Evolutionary conservation across 148 eudicot genomes (phyloP), one percentile per base, ranked within the genome.

Genomic region (Heliamphora exappendiculata): DNA sequence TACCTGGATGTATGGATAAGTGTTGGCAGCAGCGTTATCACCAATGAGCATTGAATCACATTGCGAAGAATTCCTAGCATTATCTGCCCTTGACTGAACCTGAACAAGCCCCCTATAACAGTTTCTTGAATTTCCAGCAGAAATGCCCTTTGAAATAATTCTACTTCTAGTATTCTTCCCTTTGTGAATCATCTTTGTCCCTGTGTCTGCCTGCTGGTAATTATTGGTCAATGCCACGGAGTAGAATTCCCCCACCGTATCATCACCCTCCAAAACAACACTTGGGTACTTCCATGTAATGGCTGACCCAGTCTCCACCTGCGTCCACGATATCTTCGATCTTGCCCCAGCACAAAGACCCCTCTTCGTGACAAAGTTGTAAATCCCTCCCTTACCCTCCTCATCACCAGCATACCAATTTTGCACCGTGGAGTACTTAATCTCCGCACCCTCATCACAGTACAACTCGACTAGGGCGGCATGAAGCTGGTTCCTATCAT

Each of bases 21-120:
- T 96, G 75, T 96, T 96, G 37, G 94, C 98, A 82, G 93, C 91
- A 63, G 97, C 98, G 54, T 79, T 85, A 78, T 91, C 89, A 9
- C 97, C 99, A 81, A 96, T 86, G 53, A 93, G 98, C 99, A 96
- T 93, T 33, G 99, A 96, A 79, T 96, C 99, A 85, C 99, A 96
- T 64, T 91, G 97, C 1, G 97, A 96, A 19, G 97, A 96, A 81
- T 89, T 91, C 73, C 79, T 64, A 64, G 99, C 98, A 79, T 90
- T 87, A 14, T 93, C 90, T 1, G 98, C 99, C 77, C 72, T 83
- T 11, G 98, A 93, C 76, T 76, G 80, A 64, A 96, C 91, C 81
- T 96, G 99, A 55, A 93, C 99, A 59, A 93, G 90, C 59, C 99
- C 99, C 83, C 99, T 83, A 65, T 92, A 93, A 81, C 92, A 89